Conservation (phyloP, 768 basidiomycete species). For the Xerocomellus chrysenteron region DNA sequence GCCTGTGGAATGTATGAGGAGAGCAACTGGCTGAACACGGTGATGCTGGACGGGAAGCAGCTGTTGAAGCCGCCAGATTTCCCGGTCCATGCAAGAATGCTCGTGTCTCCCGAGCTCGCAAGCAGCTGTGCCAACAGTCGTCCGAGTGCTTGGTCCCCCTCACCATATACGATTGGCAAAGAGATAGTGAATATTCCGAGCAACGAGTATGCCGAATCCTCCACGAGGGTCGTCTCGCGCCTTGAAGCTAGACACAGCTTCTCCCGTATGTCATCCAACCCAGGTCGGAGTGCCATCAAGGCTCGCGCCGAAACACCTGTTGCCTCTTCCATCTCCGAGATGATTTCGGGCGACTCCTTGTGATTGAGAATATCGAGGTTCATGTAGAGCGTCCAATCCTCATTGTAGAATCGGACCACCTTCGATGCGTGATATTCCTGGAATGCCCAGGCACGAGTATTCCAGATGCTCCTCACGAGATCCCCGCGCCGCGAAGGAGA, state of each 20-base stretch:
- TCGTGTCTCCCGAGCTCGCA: neutral
- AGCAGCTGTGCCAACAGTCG: slow-evolving; percentile 4
- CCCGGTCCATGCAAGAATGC: slow-evolving; percentile 8
- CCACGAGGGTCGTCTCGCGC: neutral
- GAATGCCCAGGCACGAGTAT: slow-evolving; percentile 2
- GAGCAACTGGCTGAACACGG: neutral
- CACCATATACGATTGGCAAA: slow-evolving; percentile 1
- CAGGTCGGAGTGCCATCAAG: neutral
- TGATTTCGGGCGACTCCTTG: slow-evolving; percentile 2
- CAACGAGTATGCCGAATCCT: neutral
- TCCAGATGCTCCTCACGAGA: slow-evolving; percentile 4
- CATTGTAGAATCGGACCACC: slow-evolving; percentile 5
- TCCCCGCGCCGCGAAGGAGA: neutral
- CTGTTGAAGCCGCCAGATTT: slow-evolving; percentile 5
- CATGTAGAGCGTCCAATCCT: neutral
- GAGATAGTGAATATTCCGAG: neutral
- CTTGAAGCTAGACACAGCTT: neutral
- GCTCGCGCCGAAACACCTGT: neutral
- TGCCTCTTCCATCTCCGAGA: slow-evolving; percentile 6
- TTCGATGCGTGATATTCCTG: slow-evolving; percentile 8
- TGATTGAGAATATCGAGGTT: neutral
- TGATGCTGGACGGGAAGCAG: neutral
- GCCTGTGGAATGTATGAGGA: neutral
- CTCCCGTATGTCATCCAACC: neutral
- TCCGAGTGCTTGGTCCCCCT: slow-evolving; percentile 4